These are phyloP conservation scores for Nothophytophthora sp. DNA, from an alignment of 352 stramenopile genomes.

Conservation along the genomic window DNA sequence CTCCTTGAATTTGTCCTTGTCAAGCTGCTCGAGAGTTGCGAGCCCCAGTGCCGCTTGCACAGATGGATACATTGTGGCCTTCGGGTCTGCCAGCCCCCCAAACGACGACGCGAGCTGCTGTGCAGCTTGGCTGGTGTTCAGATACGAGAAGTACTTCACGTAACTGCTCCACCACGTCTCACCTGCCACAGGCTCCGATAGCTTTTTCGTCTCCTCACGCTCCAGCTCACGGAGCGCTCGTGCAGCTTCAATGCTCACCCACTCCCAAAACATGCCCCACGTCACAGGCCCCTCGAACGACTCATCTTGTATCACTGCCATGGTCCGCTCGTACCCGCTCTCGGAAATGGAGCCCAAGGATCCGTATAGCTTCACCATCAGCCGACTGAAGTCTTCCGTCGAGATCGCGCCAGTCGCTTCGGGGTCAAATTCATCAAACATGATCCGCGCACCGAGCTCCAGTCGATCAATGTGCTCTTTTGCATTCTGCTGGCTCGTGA, in stretches of 20 bases:
- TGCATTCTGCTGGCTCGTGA: constrained; percentile 71
- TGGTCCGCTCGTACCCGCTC: constrained; percentile 56
- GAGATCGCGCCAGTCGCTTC: constrained; percentile 60
- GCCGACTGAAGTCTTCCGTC: constrained; percentile 66
- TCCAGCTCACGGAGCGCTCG: constrained; percentile 66
- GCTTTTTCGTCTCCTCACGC: constrained; percentile 45
- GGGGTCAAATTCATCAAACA: constrained; percentile 86
- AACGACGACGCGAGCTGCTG: too few relatives aligned
- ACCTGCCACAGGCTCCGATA: constrained; percentile 37
- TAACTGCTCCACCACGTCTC: constrained; percentile 78
- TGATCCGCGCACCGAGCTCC: constrained; percentile 74
- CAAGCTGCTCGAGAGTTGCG: too few relatives aligned
- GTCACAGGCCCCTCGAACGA: constrained; percentile 64
- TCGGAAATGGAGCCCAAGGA: constrained; percentile 71
- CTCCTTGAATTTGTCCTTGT: too few relatives aligned
- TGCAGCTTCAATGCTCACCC: constrained; percentile 82
- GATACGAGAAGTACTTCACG: constrained; percentile 45
- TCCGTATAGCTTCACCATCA: constrained; percentile 82
- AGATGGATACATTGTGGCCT: constrained; percentile 29
- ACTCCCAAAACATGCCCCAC: constrained; percentile 89
- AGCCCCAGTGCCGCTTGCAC: constrained; percentile 13
- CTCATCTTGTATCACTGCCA: constrained; percentile 61
- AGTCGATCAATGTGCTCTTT: constrained; percentile 87
- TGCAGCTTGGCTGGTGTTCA: constrained; percentile 25
- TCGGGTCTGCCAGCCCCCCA: constrained; percentile 25